phyloP scores from a whole-genome alignment of 345 rosid species.

The Citrus glauca region DNA sequence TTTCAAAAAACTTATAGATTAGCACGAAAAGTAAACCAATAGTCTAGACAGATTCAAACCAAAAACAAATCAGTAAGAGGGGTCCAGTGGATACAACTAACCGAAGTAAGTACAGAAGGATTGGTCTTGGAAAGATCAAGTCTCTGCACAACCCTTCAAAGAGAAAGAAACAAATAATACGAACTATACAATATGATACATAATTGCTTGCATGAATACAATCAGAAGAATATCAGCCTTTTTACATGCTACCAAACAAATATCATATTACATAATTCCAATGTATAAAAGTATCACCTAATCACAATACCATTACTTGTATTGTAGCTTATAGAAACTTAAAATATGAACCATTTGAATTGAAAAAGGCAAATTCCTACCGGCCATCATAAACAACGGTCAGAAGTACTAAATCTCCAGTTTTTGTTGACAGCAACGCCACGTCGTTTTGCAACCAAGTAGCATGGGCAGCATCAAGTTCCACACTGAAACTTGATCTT shows the following conservation, averaged over 20 bases:
- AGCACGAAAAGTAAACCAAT: background rate
- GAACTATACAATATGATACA: constrained; percentile 1
- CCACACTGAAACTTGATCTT: constrained; percentile 75
- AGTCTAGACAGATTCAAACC: background rate
- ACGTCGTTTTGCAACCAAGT: constrained; percentile 81
- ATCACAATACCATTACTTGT: background rate
- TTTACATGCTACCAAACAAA: background rate
- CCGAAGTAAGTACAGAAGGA: constrained; percentile 98
- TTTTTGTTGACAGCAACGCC: constrained; percentile 81
- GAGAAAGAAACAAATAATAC: constrained; percentile 23
- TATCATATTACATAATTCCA: background rate
- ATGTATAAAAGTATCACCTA: background rate
- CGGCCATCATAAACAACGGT: constrained; percentile 94
- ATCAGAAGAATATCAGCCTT: background rate
- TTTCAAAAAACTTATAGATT: constrained; percentile 9
- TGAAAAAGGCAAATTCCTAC: constrained; percentile 30
- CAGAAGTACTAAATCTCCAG: constrained; percentile 83
- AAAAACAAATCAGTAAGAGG: constrained; percentile 10
- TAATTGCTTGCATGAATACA: background rate
- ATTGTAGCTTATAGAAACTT: background rate
- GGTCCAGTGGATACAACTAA: constrained; percentile 36
- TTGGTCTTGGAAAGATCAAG: constrained; percentile 96
- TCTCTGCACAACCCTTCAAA: constrained; percentile 87
- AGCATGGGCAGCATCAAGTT: constrained; percentile 95
- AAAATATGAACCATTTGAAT: background rate